Evolutionary conservation across 2,329 filamentous ascomycete species (phyloP).

Genomic region (Fonsecaea nubica): DNA sequence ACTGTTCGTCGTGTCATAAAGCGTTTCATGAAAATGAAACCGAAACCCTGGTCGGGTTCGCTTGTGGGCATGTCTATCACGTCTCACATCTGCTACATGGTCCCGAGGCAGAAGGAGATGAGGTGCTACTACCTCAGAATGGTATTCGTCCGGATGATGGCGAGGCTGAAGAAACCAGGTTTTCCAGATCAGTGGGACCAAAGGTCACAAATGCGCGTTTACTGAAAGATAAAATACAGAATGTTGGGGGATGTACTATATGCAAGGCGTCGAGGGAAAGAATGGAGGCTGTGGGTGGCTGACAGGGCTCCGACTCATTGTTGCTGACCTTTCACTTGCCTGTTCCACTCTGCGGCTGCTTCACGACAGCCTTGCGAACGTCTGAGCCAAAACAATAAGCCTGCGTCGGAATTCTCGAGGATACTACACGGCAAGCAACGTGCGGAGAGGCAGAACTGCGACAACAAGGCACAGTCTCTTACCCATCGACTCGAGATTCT

Average conservation of each 20-base stretch:
- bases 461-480: background rate
- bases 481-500: background rate
- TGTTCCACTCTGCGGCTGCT: background rate
- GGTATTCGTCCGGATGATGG: conserved; percentile 29
- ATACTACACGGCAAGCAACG: background rate
- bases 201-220: conserved; percentile 88
- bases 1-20: conserved; percentile 35
- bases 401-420: background rate
- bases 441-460: background rate
- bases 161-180: conserved; percentile 37
- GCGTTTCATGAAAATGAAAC: conserved; percentile 50
- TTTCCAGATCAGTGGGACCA: conserved; percentile 70
- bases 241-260: conserved; percentile 35
- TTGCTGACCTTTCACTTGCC: background rate
- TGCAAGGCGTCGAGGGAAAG: conserved; percentile 31
- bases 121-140: conserved; percentile 34
- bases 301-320: background rate
- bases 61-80: conserved; percentile 73
- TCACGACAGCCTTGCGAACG: background rate
- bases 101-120: conserved; percentile 42
- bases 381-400: background rate
- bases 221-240: conserved; percentile 50
- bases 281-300: conserved; percentile 27
- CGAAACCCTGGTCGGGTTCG: conserved; percentile 68
- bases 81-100: conserved; percentile 63